Base-by-base conservation (phyloP, 2,329 filamentous ascomycete genomes). In the Aspergillus novofumigatus region DNA sequence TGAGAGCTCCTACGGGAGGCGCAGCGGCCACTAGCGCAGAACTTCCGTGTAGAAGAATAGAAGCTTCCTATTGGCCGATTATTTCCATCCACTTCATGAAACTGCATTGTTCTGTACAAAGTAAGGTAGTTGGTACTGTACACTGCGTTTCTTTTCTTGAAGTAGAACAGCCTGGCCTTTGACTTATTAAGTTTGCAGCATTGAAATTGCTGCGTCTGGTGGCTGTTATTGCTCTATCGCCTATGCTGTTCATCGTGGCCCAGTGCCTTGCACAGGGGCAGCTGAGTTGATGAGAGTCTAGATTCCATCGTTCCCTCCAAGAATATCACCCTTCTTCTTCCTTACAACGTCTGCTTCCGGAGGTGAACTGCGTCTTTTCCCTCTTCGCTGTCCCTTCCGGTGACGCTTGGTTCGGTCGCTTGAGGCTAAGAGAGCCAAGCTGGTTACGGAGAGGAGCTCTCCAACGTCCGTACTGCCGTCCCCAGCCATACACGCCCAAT, bases 1-100 rank as follows among this genome's bases (percentile, higher is more conserved):
- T 50, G 54, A 60, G 55, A 66, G 65, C 58, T 62, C 51, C 58
- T 71, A 67, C 67, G 69, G 66, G 29, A 23, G 65, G 62, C 67
- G 62, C 53, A 61, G 66, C 68, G 67, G 67, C 72, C 63, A 72
- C 59, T 62, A 57, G 61, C 58, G 72, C 72, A 64, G 53, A 54
- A 64, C 65, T 61, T 63, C 63, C 62, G 62, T 57, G 53, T 55
- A 41, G 32, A 35, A 45, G 14, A 17, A 38, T n/a, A n/a, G 14
- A 38, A 38, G 32, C 32, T 38, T 38, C 17, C 14, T 49, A 49
- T 26, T 49, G 23, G 25, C 38, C 20, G 9, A 5, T 52, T 28
- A 38, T 23, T 38, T 7, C 32, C 14, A 17, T n/a, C 14, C 5
- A 17, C 14, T 38, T 38, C 32, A 38, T 38, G 32, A 17, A 35